These are phyloP conservation scores for Solanum habrochaites DNA, from an alignment of 257 asterid genomes.

Conservation along the genomic window DNA sequence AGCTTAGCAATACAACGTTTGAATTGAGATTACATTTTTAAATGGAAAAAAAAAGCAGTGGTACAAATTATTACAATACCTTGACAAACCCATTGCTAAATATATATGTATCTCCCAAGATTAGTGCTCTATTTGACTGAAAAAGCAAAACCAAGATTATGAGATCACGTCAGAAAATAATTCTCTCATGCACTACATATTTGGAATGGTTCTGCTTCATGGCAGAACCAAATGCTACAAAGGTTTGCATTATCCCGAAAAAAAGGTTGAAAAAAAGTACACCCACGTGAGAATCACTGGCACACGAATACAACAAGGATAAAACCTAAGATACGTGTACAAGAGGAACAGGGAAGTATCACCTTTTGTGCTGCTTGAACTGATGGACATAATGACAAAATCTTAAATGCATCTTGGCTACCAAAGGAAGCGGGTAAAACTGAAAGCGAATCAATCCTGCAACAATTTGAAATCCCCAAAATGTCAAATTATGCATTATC, in stretches of 20 bases:
- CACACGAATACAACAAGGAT: not conserved
- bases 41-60: not conserved
- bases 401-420: slow-evolving; percentile 73
- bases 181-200: not conserved
- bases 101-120: slow-evolving; percentile 80
- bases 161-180: slow-evolving; percentile 2
- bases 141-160: slow-evolving; percentile 13
- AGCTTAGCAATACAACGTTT: not conserved
- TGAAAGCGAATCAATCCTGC: slow-evolving; percentile 87
- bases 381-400: slow-evolving; percentile 73
- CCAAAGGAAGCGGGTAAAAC: slow-evolving; percentile 76
- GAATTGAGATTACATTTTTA: not conserved
- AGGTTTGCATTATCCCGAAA: not conserved
- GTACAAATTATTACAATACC: slow-evolving; percentile 27
- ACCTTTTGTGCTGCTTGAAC: slow-evolving; percentile 80
- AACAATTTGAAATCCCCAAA: not conserved
- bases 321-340: not conserved
- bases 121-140: slow-evolving; percentile 66
- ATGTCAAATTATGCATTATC: not conserved
- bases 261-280: not conserved
- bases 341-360: not conserved
- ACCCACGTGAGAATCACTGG: not conserved
- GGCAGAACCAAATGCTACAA: not conserved
- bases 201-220: not conserved
- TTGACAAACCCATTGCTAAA: slow-evolving; percentile 69